Base-by-base conservation (phyloP, 257 asterid genomes). In the Nicotiana tabacum region DNA sequence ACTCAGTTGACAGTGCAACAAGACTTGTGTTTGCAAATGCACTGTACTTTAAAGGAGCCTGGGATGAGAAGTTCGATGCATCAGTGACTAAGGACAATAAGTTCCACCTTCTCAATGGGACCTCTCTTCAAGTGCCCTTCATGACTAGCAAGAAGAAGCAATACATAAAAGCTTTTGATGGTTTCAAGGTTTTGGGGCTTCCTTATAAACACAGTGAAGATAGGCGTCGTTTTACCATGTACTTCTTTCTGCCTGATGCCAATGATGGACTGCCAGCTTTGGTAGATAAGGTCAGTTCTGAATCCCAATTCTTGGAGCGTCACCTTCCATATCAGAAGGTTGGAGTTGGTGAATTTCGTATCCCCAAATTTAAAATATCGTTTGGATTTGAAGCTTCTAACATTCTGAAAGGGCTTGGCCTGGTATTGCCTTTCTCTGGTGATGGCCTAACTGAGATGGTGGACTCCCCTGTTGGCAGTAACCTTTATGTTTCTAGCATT, bases 381-480 rank as follows among this genome's bases (percentile, higher is more conserved):
- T 87, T 87, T 46, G 86, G 88, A 7, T 89, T 89, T 58, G 89
- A 89, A 74, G 90, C 90, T 79, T 84, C 90, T 2, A 51, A 82
- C 9, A 17, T 78, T 65, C 84, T 89, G 24, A 61, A 87, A 83
- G 84, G 74, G n/a, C 66, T 89, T 6, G 89, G 89, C 66, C 51
- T 87, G 11, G 85, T 74, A 51, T 56, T 69, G n/a, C 89, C 89
- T 29, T 89, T 89, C 80, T 72, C 83, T 8, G 85, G 87, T 27
- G 85, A 80, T 33, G 90, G 85, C 13, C 83, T 89, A 68, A 74
- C 83, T 2, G 90, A 85, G 56, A 89, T 89, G 83, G 90, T 83
- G 4, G 85, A 87, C 68, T 80, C 89, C 66, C 72, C 88, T 9
- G 66, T 60, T 35, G 77, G 84, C 55, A 18, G 46, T 13, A 77